phyloP scores from a whole-genome alignment of 306 rosid species.

The Senna siamea region DNA sequence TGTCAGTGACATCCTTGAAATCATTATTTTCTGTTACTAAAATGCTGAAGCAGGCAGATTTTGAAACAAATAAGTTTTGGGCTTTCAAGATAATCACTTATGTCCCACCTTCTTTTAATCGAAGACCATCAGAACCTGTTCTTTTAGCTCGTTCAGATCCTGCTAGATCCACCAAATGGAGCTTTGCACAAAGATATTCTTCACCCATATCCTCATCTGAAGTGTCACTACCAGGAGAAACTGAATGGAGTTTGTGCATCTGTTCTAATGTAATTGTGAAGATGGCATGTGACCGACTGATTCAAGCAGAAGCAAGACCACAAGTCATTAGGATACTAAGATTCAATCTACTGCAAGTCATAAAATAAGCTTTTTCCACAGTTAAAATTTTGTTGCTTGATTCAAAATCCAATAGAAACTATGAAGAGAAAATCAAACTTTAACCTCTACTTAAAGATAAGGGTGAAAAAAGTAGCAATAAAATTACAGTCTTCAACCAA shows the following conservation, averaged over 20 bases:
- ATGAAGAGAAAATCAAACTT: constrained; percentile 23
- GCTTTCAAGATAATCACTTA: constrained; percentile 24
- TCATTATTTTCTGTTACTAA: constrained; percentile 23
- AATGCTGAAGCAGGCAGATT: constrained; percentile 1
- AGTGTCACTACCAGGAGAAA: constrained; percentile 59
- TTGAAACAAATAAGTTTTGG: constrained; percentile 28
- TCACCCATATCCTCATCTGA: constrained; percentile 81
- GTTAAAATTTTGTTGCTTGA: constrained; percentile 30
- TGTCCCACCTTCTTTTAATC: constrained; percentile 74
- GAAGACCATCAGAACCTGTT: constrained; percentile 78
- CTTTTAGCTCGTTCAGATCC: constrained; percentile 94
- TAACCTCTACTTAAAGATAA: neutral
- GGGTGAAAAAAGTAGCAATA: neutral
- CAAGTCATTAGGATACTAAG: constrained; percentile 39
- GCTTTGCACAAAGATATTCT: constrained; percentile 84
- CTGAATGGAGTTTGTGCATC: constrained; percentile 67
- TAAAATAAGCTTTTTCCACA: constrained; percentile 27
- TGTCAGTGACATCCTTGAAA: constrained; percentile 17
- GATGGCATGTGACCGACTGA: constrained; percentile 92
- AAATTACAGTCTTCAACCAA: constrained; percentile 29
- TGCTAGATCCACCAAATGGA: constrained; percentile 89
- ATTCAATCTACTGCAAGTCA: constrained; percentile 27
- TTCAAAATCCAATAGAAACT: constrained; percentile 33
- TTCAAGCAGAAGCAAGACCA: constrained; percentile 43
- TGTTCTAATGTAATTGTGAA: constrained; percentile 87